A percentile compares a stretch with the other conserved stretches of the same genome.
Evolutionary conservation across 495 filamentous ascomycete genomes (phyloP).

Genomic region (Penicillium paxilli): DNA sequence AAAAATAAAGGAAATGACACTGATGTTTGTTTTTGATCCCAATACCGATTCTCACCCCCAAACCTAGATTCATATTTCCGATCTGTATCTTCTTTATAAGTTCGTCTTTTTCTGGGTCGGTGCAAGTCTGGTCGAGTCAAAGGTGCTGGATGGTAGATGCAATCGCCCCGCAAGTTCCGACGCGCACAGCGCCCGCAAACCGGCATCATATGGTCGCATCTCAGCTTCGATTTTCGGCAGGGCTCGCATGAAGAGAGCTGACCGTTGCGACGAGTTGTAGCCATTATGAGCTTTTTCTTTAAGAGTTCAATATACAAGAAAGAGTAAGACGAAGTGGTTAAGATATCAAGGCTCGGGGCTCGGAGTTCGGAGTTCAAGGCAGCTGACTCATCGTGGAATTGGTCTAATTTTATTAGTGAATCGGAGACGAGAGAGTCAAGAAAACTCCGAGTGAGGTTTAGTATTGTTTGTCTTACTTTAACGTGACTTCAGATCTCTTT

Average conservation of each 20-base stretch:
- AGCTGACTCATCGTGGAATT: background rate
- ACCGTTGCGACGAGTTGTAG: constrained; percentile 36
- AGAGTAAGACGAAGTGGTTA: background rate
- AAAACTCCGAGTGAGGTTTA: too few relatives aligned
- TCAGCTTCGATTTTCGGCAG: constrained; percentile 44
- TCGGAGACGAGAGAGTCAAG: background rate
- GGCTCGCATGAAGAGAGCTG: constrained; percentile 44
- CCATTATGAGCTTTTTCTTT: constrained; percentile 2
- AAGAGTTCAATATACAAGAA: background rate
- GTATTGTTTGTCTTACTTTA: too few relatives aligned
- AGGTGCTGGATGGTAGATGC: constrained; percentile 36
- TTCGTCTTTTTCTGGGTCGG: background rate
- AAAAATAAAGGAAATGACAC: constrained; percentile 22
- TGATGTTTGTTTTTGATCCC: constrained; percentile 13
- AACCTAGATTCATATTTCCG: background rate
- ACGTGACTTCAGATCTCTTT: too few relatives aligned
- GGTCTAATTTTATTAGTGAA: too few relatives aligned
- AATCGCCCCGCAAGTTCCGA: constrained; percentile 19
- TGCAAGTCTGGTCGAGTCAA: constrained; percentile 16
- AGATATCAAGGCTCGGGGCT: constrained; percentile 1
- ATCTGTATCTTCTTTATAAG: background rate
- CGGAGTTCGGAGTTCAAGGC: constrained; percentile 7
- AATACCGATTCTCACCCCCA: background rate
- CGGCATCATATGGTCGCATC: constrained; percentile 38
- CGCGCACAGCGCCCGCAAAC: constrained; percentile 26